Evolutionary conservation across 306 rosid genomes (phyloP).

Genomic region (Quercus robur): DNA sequence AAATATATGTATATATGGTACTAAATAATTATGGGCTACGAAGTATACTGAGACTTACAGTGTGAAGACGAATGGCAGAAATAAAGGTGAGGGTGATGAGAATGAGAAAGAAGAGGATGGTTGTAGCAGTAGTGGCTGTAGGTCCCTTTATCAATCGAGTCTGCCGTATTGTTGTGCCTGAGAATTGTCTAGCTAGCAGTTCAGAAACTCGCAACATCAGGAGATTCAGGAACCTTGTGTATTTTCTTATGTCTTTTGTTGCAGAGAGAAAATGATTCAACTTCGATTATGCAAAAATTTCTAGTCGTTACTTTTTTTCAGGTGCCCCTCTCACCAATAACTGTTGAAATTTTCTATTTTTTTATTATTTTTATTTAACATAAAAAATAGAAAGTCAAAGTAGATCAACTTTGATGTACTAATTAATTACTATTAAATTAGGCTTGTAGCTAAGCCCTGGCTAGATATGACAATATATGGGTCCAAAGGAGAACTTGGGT

Average conservation of each 20-base stretch:
- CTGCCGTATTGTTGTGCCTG: slow-evolving; percentile 5
- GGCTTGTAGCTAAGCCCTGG: too few relatives aligned
- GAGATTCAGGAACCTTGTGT: background rate
- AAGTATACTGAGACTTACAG: slow-evolving; percentile 15
- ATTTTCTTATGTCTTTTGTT: background rate
- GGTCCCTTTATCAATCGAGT: slow-evolving; percentile 14
- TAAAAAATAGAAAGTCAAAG: background rate
- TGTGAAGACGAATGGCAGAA: slow-evolving; percentile 16
- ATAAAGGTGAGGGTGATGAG: slow-evolving; percentile 21
- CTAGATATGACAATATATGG: too few relatives aligned
- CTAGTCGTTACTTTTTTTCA: background rate
- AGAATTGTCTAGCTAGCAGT: background rate
- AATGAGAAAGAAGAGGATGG: slow-evolving; percentile 31
- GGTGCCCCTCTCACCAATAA: background rate
- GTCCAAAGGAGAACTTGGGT: too few relatives aligned
- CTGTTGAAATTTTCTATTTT: background rate
- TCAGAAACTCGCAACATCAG: slow-evolving; percentile 9
- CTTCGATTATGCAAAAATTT: background rate
- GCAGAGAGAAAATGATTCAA: background rate
- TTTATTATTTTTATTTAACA: background rate
- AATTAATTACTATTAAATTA: too few relatives aligned
- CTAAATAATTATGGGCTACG: too few relatives aligned
- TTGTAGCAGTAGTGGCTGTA: background rate
- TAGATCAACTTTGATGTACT: background rate
- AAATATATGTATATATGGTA: background rate